phyloP scores from a whole-genome alignment of 345 rosid genomes.

The Brassica juncea region DNA sequence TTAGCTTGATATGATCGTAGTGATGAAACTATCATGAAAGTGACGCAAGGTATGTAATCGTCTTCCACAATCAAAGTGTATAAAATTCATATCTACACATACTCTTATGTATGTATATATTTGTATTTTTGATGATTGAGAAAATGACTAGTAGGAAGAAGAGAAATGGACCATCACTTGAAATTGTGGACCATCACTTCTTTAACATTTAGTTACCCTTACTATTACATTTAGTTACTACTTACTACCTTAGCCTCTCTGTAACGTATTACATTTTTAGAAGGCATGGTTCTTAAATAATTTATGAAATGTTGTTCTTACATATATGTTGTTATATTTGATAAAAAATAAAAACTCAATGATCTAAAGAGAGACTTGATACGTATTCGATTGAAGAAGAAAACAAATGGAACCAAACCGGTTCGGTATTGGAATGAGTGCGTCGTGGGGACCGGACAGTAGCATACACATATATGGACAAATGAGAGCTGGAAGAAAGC shows the following conservation, averaged over 20 bases:
- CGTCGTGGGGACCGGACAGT: conserved; percentile 38
- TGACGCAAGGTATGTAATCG: background rate
- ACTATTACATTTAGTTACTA: conserved; percentile 15
- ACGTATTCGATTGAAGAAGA: conserved; percentile 8
- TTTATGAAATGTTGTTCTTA: too few species aligned
- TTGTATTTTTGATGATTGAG: background rate
- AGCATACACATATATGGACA: conserved; percentile 30
- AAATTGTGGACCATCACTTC: conserved; percentile 27
- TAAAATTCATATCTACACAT: background rate
- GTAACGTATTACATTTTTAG: background rate
- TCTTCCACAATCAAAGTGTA: background rate
- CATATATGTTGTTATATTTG: too few species aligned
- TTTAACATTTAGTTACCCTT: conserved; percentile 21
- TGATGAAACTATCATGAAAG: background rate
- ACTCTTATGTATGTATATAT: background rate
- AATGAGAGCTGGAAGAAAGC: conserved; percentile 38
- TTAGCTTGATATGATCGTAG: background rate
- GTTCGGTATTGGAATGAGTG: conserved; percentile 36
- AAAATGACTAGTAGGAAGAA: conserved; percentile 1
- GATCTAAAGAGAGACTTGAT: conserved; percentile 1
- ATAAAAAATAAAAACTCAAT: background rate
- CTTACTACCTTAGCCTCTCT: background rate
- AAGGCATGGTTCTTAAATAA: too few species aligned
- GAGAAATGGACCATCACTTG: conserved; percentile 24
- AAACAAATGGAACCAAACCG: conserved; percentile 39